Evolutionary conservation across 2,329 filamentous ascomycete species (phyloP).

Genomic region (Sporothrix pallida): DNA sequence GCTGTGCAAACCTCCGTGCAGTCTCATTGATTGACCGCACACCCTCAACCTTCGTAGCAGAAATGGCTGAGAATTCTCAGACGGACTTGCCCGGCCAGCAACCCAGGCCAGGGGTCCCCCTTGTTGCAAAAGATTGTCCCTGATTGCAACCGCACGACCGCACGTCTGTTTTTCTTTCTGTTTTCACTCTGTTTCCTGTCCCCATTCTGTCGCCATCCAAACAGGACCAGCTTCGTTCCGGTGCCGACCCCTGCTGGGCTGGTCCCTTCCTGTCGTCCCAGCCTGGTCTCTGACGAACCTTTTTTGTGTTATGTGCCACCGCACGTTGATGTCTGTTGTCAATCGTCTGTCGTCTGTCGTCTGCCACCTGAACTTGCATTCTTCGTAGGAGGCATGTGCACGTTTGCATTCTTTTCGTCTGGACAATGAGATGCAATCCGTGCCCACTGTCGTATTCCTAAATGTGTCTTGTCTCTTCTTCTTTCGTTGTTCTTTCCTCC

Average conservation of each 20-base stretch:
- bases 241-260: conserved; percentile 2
- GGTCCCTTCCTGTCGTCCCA: not conserved
- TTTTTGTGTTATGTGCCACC: conserved; percentile 17
- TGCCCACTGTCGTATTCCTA: not conserved
- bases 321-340: not conserved
- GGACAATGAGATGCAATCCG: not conserved
- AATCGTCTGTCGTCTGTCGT: not conserved
- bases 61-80: not conserved
- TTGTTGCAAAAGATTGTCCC: conserved; percentile 24
- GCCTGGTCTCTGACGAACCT: not conserved
- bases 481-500: not conserved
- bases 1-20: not conserved
- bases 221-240: conserved; percentile 31
- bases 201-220: not conserved
- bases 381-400: conserved; percentile 11
- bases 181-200: not conserved
- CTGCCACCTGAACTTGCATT: conserved; percentile 23
- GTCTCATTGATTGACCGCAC: not conserved
- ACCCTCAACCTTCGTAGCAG: not conserved
- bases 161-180: not conserved
- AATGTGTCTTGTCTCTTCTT: not conserved
- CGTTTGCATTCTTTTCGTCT: conserved; percentile 18
- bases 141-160: conserved; percentile 23
- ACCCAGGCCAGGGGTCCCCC: conserved; percentile 6
- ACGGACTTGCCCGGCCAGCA: conserved; percentile 5